phyloP scores from a whole-genome alignment of 768 basidiomycete species.

The Terana coerulea region DNA sequence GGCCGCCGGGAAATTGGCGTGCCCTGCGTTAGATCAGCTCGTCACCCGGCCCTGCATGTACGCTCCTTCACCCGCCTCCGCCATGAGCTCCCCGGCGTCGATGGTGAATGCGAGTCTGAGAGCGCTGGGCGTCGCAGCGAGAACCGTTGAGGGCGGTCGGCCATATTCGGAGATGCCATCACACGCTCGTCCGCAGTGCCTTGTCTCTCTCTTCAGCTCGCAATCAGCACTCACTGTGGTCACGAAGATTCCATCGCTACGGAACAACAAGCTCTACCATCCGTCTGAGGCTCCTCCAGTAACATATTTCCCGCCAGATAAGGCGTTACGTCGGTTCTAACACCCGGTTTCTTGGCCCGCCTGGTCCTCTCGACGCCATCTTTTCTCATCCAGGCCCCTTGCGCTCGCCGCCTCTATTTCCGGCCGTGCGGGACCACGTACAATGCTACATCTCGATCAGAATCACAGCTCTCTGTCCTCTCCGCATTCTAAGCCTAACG shows the following conservation, averaged over 20 bases:
- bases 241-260: not conserved
- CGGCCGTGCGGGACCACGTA: slow-evolving; percentile 15
- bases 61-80: not conserved
- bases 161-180: slow-evolving; percentile 15
- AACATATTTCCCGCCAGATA: not conserved
- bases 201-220: slow-evolving; percentile 10
- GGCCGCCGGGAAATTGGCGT: slow-evolving; percentile 6
- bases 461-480: slow-evolving; percentile 24
- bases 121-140: slow-evolving; percentile 1
- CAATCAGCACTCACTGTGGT: slow-evolving; percentile 8
- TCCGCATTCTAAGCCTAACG: slow-evolving; percentile 19
- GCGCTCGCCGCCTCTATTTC: slow-evolving; percentile 19
- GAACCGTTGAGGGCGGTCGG: slow-evolving; percentile 8
- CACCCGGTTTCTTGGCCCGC: slow-evolving; percentile 14
- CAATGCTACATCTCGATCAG: slow-evolving; percentile 35
- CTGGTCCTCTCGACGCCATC: slow-evolving; percentile 16
- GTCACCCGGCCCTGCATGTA: not conserved
- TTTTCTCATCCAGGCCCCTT: slow-evolving; percentile 16
- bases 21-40: not conserved
- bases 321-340: slow-evolving; percentile 17
- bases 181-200: slow-evolving; percentile 8
- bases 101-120: not conserved
- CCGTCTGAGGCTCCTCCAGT: not conserved
- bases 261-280: not conserved
- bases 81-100: not conserved